A percentile compares a stretch with the other conserved stretches of the same genome.
Evolutionary conservation across 768 basidiomycete species (phyloP).

Genomic region (Holtermanniella nyarrowii): DNA sequence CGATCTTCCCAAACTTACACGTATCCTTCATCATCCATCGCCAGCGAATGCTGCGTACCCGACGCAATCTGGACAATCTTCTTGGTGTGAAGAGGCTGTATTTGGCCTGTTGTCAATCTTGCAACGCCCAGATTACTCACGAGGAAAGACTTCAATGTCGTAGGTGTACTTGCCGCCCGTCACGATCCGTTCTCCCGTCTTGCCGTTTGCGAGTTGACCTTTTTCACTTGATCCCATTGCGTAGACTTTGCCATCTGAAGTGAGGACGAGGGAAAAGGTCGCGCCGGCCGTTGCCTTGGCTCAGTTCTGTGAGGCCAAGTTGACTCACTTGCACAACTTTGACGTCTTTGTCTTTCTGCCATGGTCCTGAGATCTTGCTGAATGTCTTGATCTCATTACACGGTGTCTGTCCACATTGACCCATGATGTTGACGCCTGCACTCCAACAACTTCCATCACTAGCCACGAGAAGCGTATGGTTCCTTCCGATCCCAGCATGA

Average conservation of each 20-base stretch:
- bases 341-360: slow-evolving; percentile 19
- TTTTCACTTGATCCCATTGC: slow-evolving; percentile 84
- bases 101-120: slow-evolving; percentile 47
- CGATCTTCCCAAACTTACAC: slow-evolving; percentile 34
- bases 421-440: slow-evolving; percentile 62
- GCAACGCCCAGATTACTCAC: slow-evolving; percentile 10
- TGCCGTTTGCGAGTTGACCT: slow-evolving; percentile 86
- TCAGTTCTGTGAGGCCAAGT: not conserved
- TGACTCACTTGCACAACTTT: slow-evolving; percentile 33
- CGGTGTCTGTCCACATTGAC: slow-evolving; percentile 45
- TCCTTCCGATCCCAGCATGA: slow-evolving; percentile 69
- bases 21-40: slow-evolving; percentile 54
- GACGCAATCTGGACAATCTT: slow-evolving; percentile 72
- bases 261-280: slow-evolving; percentile 72
- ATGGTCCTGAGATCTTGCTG: slow-evolving; percentile 29
- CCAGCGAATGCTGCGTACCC: slow-evolving; percentile 77
- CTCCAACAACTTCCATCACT: slow-evolving; percentile 75
- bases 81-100: slow-evolving; percentile 61
- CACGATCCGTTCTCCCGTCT: slow-evolving; percentile 68
- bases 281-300: slow-evolving; percentile 68
- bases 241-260: slow-evolving; percentile 72
- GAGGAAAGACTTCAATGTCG: slow-evolving; percentile 52
- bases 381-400: slow-evolving; percentile 17
- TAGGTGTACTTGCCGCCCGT: slow-evolving; percentile 74
- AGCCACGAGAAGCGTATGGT: slow-evolving; percentile 72